Evolutionary conservation across 768 basidiomycete genomes (phyloP).

Genomic region (Leucocoprinus leucothites): DNA sequence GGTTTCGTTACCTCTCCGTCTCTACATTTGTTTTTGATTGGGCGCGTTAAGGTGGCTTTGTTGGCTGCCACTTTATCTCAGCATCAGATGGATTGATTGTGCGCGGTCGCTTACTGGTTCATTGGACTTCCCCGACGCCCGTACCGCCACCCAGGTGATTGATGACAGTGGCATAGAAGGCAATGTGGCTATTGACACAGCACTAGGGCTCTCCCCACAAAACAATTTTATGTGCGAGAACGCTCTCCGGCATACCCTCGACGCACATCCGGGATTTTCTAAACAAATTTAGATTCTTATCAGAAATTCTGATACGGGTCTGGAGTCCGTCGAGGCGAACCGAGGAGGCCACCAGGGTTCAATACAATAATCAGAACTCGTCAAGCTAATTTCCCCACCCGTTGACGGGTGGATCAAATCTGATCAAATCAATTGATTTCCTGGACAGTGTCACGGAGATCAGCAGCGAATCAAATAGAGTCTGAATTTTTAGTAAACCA

Average conservation of each 20-base stretch:
- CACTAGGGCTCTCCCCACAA: not conserved
- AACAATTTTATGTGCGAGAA: no score
- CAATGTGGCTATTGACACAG: not conserved
- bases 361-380: not conserved
- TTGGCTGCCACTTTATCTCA: no score
- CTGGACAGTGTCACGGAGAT: not conserved
- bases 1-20: no score
- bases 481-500: not conserved
- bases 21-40: no score
- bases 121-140: no score
- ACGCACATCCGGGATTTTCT: not conserved
- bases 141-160: no score
- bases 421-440: not conserved
- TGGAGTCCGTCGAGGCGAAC: not conserved
- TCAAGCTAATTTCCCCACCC: not conserved
- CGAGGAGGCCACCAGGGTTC: not conserved
- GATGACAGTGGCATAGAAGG: not conserved
- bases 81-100: no score
- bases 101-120: no score
- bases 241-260: not conserved
- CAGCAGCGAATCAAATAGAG: not conserved
- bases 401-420: not conserved
- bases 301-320: not conserved
- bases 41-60: no score
- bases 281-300: not conserved